A percentile compares a stretch with the other conserved stretches of the same genome.
Conservation (phyloP, 2,329 filamentous ascomycete species). For the Pseudocercospora fuligena region DNA sequence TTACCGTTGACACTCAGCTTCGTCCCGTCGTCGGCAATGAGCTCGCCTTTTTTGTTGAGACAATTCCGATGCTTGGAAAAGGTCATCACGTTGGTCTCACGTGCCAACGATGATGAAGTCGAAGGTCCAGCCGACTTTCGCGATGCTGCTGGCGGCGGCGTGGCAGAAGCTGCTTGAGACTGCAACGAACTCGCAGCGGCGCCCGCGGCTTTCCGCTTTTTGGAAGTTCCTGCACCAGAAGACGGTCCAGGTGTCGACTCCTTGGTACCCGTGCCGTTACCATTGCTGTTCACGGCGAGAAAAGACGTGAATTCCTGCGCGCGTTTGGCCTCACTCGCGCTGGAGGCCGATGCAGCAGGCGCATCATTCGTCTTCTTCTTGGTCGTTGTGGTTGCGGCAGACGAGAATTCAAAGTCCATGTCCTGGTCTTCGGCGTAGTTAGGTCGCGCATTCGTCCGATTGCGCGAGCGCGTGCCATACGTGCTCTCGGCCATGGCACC, state of each 20-base stretch:
- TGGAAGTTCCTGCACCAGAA: constrained; percentile 64
- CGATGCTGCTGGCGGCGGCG: constrained; percentile 32
- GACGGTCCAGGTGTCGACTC: constrained; percentile 53
- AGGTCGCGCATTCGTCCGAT: constrained; percentile 77
- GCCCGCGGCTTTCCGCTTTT: constrained; percentile 82
- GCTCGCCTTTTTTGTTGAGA: constrained; percentile 71
- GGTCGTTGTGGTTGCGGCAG: constrained; percentile 42
- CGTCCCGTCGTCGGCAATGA: constrained; percentile 90
- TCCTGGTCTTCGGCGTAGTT: constrained; percentile 98
- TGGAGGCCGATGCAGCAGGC: constrained; percentile 20
- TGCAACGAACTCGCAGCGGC: constrained; percentile 37
- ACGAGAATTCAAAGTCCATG: constrained; percentile 76
- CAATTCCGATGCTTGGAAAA: constrained; percentile 75
- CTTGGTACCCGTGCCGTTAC: constrained; percentile 22
- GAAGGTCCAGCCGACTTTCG: constrained; percentile 44
- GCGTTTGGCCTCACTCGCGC: constrained; percentile 22
- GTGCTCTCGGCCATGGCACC: constrained; percentile 51
- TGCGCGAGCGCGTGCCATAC: constrained; percentile 91
- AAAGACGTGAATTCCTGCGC: constrained; percentile 16
- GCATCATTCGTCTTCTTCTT: constrained; percentile 45
- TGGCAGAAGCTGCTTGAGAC: constrained; percentile 30
- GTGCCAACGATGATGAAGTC: constrained; percentile 44
- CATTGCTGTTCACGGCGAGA: constrained; percentile 20
- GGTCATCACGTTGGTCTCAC: constrained; percentile 84
- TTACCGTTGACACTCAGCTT: constrained; percentile 83